Evolutionary conservation across 176 grass and related monocot genomes (phyloP), one percentile per base, ranked within the genome.

Genomic region (Cymbopogon citratus): DNA sequence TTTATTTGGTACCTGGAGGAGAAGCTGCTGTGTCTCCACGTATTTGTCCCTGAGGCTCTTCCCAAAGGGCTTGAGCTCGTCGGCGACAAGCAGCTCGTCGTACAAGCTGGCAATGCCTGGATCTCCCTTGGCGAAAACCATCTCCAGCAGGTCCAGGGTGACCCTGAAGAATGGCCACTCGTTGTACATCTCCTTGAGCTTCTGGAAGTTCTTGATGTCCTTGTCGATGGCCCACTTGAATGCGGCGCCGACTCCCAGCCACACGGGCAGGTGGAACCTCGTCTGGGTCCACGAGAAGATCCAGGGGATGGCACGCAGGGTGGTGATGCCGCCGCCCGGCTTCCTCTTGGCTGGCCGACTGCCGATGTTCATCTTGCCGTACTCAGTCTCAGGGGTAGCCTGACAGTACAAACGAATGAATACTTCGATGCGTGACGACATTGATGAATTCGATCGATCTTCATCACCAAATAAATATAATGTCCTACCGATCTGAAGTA

Each of bases 231-330:
- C 66, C 16, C 72, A 66, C 59, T 89, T 79, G 86, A 92, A 97
- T 1, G 94, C 94, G 61, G 85, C 66, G 45, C 92, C 94, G 80
- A 92, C 87, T 0, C 94, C 94, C 6, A 97, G 85, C 92, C 94
- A 97, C 72, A 97, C 92, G 15, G 94, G 94, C 2, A 97, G 90
- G 84, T 97, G 92, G 89, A 97, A 97, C 69, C 91, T 85, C 28
- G 91, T 97, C 85, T 97, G 94, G 1, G 91, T 97, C 94, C 94
- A 97, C 14, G 95, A 84, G 81, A 98, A 98, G 75, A 98, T 98
- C 95, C 95, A 98, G 9, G 95, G 95, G 67, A 98, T 98, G 4
- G 95, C 95, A 6, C 92, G 95, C 27, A 98, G 90, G 2, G 95
- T 84, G 40, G 89, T 84, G 78, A 94, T 92, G 48, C 95, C 95